Evolutionary conservation across 768 basidiomycete genomes (phyloP), one percentile per base, ranked within the genome.

Genomic region (Mrakia hoshinonis): DNA sequence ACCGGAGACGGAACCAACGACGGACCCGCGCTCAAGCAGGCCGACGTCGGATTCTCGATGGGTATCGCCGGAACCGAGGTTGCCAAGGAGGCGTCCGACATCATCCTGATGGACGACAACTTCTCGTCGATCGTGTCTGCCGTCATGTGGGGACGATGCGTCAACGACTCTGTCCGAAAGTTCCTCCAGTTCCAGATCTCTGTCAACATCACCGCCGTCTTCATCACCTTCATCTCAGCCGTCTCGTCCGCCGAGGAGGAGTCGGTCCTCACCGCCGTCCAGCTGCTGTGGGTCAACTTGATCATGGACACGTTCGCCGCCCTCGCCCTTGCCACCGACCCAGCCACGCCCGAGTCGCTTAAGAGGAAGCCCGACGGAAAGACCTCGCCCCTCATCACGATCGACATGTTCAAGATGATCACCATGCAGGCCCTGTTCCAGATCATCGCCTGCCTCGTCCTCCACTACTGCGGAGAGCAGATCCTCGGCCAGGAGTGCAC

Each of bases 121-220:
- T 98, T 99, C 78, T 82, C 91, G 4, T 94, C 91, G 2, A 94
- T 99, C 76, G 92, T 97, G 75, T 89, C 92, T 76, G 96, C 96
- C 69, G 96, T 98, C 76, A 93, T 96, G 83, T 98, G 96, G 95
- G 96, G 96, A 52, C 90, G 96, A 62, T 95, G 92, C 76, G 95
- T 99, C 74, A 99, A 97, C 79, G 96, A 99, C 77, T 87, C 94
- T 0, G 96, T 98, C 64, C 87, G 89, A 78, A 99, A 98, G 82
- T 99, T 98, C 82, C 78, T 99, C 72, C 74, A 77, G 70, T 77
- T 75, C 75, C 78, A 81, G 75, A 72, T 79, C 66, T 90, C 90
- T 24, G 90, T 90, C 76, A 99, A 99, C 82, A 86, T 98, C 73
- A 93, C 93, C 7, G 96, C 96, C 39, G 94, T 99, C 61, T 80